These are phyloP conservation scores for Aphanomyces euteiches DNA, from an alignment of 352 stramenopile genomes.

Conservation along the genomic window DNA sequence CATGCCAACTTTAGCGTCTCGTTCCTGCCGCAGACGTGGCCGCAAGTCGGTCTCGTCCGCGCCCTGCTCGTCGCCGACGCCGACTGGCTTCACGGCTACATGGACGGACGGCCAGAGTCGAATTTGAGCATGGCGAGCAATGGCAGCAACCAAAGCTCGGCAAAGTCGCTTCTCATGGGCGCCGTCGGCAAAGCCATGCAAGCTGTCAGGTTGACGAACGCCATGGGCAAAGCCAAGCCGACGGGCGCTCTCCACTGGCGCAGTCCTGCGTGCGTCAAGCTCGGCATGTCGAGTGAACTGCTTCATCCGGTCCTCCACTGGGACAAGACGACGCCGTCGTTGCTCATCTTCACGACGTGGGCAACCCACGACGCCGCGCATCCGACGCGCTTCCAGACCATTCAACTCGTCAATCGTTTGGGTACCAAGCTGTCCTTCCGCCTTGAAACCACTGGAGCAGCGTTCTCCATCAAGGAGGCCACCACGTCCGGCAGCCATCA, in stretches of 20 bases:
- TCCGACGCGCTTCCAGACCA: constrained; percentile 46
- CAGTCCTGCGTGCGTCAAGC: constrained; percentile 42
- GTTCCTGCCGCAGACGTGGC: constrained; percentile 36
- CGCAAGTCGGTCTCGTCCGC: constrained; percentile 33
- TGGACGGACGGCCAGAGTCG: not conserved
- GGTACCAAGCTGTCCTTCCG: constrained; percentile 63
- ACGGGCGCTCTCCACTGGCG: constrained; percentile 20
- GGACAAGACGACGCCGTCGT: constrained; percentile 46
- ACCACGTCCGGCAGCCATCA: constrained; percentile 48
- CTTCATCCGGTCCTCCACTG: constrained; percentile 62
- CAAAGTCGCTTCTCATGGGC: constrained; percentile 26
- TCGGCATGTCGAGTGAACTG: constrained; percentile 57
- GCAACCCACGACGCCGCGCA: constrained; percentile 35
- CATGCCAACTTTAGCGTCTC: constrained; percentile 36
- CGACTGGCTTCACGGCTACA: constrained; percentile 41
- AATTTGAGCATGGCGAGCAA: no score
- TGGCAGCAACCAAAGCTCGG: constrained; percentile 11
- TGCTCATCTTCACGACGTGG: constrained; percentile 76
- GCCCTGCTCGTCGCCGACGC: constrained; percentile 60
- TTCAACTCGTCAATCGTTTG: constrained; percentile 60
- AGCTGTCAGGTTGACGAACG: constrained; percentile 64
- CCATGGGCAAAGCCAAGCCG: constrained; percentile 25
- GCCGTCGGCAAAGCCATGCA: constrained; percentile 64
- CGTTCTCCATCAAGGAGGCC: constrained; percentile 54
- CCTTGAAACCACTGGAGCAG: constrained; percentile 58